Percentiles rank a stretch among this genome's conserved stretches.
These are phyloP conservation scores for Moricandia moricandioides DNA, from an alignment of 345 rosid species.

Conservation along the genomic window DNA sequence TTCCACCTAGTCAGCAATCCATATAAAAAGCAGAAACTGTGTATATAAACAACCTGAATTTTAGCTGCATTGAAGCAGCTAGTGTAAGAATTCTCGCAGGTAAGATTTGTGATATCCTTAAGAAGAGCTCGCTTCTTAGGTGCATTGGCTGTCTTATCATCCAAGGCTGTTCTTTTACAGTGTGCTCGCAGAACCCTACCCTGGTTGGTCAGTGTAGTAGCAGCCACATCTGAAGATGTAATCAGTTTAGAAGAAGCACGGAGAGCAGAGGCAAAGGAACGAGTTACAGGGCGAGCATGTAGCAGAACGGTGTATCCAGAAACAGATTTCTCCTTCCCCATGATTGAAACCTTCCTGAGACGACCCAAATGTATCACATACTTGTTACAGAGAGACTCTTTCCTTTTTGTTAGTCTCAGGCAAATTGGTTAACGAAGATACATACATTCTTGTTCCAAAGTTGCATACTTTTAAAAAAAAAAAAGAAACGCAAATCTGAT, in stretches of 20 bases:
- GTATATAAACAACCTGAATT: slow-evolving; percentile 41
- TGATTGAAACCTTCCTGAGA: slow-evolving; percentile 38
- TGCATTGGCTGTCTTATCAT: slow-evolving; percentile 42
- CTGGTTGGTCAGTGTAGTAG: slow-evolving; percentile 38
- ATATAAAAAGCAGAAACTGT: not conserved
- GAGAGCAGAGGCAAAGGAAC: slow-evolving; percentile 63
- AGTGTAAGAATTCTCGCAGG: slow-evolving; percentile 40
- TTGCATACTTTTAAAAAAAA: too few species aligned
- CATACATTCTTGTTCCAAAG: too few species aligned
- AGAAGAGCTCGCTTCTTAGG: slow-evolving; percentile 68
- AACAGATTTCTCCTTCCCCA: slow-evolving; percentile 53
- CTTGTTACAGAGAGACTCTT: too few species aligned
- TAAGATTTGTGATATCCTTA: slow-evolving; percentile 69
- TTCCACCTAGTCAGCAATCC: too few species aligned
- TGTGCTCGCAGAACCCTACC: slow-evolving; percentile 38
- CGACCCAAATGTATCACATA: not conserved
- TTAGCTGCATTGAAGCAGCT: slow-evolving; percentile 56
- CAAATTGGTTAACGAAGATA: too few species aligned
- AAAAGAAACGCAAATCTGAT: too few species aligned
- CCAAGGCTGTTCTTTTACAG: slow-evolving; percentile 53
- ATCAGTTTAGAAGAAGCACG: slow-evolving; percentile 39
- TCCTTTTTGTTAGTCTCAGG: too few species aligned
- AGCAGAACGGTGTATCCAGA: slow-evolving; percentile 35
- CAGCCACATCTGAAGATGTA: slow-evolving; percentile 36
- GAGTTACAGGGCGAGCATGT: slow-evolving; percentile 59